Conservation (phyloP, 1,284 basidiomycete genomes). For the Polyporus tsugae region DNA sequence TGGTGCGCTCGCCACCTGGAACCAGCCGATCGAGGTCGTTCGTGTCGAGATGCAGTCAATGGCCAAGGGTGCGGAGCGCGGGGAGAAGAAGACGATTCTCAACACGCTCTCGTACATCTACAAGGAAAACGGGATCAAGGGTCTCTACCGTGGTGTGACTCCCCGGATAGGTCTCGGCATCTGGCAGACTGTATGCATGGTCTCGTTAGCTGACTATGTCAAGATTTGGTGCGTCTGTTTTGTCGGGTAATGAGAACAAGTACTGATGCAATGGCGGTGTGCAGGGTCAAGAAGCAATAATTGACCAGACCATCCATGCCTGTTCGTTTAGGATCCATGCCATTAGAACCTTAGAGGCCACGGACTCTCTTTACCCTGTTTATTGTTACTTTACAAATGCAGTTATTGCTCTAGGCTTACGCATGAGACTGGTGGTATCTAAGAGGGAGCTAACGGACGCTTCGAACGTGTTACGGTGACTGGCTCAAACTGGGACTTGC, state of each 20-base stretch:
- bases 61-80: conserved; percentile 87
- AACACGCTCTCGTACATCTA: conserved; percentile 95
- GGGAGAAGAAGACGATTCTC: conserved; percentile 90
- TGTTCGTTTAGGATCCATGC: conserved; percentile 5
- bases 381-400: conserved; percentile 36
- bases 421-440: background rate
- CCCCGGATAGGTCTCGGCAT: conserved; percentile 96
- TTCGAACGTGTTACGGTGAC: background rate
- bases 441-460: background rate
- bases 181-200: conserved; percentile 99
- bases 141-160: conserved; percentile 96
- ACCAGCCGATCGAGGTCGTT: conserved; percentile 98
- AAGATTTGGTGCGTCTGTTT: conserved; percentile 70
- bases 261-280: conserved; percentile 18
- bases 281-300: conserved; percentile 45
- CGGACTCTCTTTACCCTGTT: conserved; percentile 21
- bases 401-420: conserved; percentile 19
- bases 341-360: conserved; percentile 25
- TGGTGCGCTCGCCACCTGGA: conserved; percentile 98
- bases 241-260: background rate
- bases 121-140: conserved; percentile 96
- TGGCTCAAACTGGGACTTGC: too few relatives aligned
- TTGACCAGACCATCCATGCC: background rate
- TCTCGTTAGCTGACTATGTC: conserved; percentile 95
- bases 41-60: conserved; percentile 99